Percentiles rank a stretch among this genome's conserved stretches.
Evolutionary conservation across 371 early-diverging fungal genomes (phyloP).

Genomic region (Lichtheimia hyalospora): DNA sequence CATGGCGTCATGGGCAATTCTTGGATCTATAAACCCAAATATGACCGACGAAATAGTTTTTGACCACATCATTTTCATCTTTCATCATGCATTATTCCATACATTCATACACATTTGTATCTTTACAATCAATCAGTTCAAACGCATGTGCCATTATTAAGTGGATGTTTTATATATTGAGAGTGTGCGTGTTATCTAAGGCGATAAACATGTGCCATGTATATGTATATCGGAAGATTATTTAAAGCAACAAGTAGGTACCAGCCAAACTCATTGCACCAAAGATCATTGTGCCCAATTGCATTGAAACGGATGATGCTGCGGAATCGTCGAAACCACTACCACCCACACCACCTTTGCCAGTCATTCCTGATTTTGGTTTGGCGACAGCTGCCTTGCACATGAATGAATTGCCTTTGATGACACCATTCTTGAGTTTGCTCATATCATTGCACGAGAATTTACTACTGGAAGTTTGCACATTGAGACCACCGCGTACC

Average conservation of each 20-base stretch:
- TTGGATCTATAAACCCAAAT: slow-evolving; percentile 94
- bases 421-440: slow-evolving; percentile 36
- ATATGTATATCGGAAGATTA: too few relatives aligned
- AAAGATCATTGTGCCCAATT: background rate
- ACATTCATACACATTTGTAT: too few relatives aligned
- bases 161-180: too few relatives aligned
- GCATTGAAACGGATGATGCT: background rate
- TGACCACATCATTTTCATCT: background rate
- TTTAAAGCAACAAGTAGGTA: slow-evolving; percentile 2
- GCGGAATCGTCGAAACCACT: background rate
- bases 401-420: slow-evolving; percentile 40
- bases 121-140: too few relatives aligned
- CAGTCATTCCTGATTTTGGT: slow-evolving; percentile 28
- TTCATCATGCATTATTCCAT: background rate
- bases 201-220: too few relatives aligned
- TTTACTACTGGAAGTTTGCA: slow-evolving; percentile 38
- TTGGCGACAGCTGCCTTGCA: slow-evolving; percentile 35
- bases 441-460: slow-evolving; percentile 37
- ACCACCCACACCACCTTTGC: slow-evolving; percentile 5
- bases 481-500: slow-evolving; percentile 44
- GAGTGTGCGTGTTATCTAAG: too few relatives aligned
- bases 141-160: too few relatives aligned
- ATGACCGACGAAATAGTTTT: slow-evolving; percentile 15
- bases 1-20: slow-evolving; percentile 84
- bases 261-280: background rate